phyloP scores from a whole-genome alignment of 768 basidiomycete genomes.

The Suillus bovinus region DNA sequence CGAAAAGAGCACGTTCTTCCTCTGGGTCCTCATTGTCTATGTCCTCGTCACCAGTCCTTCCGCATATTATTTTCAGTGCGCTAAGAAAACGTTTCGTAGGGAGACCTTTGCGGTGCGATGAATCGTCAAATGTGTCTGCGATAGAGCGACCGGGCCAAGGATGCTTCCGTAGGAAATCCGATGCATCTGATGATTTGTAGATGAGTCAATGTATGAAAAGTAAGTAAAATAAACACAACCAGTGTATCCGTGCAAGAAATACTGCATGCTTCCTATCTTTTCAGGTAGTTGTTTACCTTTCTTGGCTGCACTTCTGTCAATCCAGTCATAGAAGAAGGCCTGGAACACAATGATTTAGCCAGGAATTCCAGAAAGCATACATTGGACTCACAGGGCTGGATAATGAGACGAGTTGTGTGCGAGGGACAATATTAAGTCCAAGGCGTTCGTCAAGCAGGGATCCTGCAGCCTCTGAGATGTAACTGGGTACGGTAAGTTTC shows the following conservation, averaged over 20 bases:
- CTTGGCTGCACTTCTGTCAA: constrained; percentile 78
- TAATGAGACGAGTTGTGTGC: constrained; percentile 79
- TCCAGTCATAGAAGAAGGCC: constrained; percentile 94
- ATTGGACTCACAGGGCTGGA: constrained; percentile 57
- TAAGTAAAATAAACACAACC: constrained; percentile 39
- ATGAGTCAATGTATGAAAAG: neutral
- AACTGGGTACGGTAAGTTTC: constrained; percentile 43
- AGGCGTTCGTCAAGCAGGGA: constrained; percentile 79
- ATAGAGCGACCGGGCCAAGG: constrained; percentile 89
- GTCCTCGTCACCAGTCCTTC: constrained; percentile 76
- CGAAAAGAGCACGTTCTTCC: constrained; percentile 69
- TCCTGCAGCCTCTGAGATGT: constrained; percentile 88
- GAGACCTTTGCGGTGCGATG: constrained; percentile 71
- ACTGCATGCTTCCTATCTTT: constrained; percentile 91
- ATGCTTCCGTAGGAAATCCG: constrained; percentile 81
- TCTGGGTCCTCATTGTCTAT: constrained; percentile 76
- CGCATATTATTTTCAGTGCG: constrained; percentile 80
- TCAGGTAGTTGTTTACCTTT: constrained; percentile 83
- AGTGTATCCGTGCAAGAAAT: constrained; percentile 81
- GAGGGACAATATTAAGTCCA: constrained; percentile 78
- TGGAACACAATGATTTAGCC: constrained; percentile 27
- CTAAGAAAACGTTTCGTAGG: constrained; percentile 66
- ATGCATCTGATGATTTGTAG: constrained; percentile 57
- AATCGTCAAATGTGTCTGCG: constrained; percentile 84
- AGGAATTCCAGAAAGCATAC: neutral